phyloP scores from a whole-genome alignment of 148 eudicot genomes.

The Rhododendron simsii region DNA sequence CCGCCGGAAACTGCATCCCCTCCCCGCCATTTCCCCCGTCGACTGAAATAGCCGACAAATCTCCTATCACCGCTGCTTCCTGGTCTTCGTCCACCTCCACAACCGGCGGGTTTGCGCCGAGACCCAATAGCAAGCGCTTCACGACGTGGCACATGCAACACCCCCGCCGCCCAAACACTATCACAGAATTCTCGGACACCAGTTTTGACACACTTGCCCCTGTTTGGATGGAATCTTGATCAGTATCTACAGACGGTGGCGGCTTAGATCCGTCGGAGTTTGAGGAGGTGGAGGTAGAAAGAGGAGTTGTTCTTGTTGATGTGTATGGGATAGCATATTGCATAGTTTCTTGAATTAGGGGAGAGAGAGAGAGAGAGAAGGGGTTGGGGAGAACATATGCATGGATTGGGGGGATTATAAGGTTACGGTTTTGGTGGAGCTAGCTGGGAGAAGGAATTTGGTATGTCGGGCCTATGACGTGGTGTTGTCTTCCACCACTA shows the following conservation, averaged over 20 bases:
- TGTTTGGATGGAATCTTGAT: neutral
- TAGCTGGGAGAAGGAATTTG: neutral
- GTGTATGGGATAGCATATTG: conserved; percentile 46
- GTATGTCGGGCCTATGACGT: neutral
- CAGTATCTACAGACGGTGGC: no score
- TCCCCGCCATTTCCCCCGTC: neutral
- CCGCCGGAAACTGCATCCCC: conserved; percentile 53
- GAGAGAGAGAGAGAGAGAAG: neutral
- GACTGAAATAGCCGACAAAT: conserved; percentile 21
- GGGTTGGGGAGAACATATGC: neutral
- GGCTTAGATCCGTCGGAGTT: conserved; percentile 1
- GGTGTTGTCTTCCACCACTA: neutral
- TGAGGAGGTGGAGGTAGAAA: conserved; percentile 17
- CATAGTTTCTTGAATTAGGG: conserved; percentile 20
- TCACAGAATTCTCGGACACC: conserved; percentile 60
- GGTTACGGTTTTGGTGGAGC: neutral
- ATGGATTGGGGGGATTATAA: neutral
- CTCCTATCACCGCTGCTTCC: conserved; percentile 24
- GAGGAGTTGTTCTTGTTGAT: conserved; percentile 30
- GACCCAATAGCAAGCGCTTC: conserved; percentile 48
- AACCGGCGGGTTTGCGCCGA: conserved; percentile 64
- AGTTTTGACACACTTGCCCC: conserved; percentile 7
- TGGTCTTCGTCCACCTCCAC: conserved; percentile 42
- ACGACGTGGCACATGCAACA: conserved; percentile 89
- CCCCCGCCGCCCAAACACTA: conserved; percentile 58